Evolutionary conservation across 2,329 filamentous ascomycete genomes (phyloP).

Genomic region (Fusarium sp.): DNA sequence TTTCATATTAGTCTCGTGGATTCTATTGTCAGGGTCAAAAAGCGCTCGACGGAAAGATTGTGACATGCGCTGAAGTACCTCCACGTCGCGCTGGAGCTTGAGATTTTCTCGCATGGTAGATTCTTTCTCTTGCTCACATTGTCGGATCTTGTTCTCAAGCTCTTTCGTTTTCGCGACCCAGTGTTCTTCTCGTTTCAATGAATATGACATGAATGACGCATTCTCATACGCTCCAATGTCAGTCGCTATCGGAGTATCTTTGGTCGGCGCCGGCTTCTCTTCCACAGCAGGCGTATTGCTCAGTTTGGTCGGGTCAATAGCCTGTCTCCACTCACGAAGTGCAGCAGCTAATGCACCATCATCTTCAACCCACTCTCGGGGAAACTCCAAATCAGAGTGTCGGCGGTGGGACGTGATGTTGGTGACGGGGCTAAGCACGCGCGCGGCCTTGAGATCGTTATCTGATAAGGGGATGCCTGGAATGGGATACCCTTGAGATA

Average conservation of each 20-base stretch:
- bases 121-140: not conserved
- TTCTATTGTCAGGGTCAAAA: not conserved
- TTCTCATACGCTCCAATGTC: fast-evolving
- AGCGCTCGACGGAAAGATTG: fast-evolving
- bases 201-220: not conserved
- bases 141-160: not conserved
- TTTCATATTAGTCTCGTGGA: not conserved
- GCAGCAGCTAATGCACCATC: not conserved
- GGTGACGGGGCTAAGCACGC: not conserved
- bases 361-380: not conserved
- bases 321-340: not conserved
- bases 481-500: fast-evolving
- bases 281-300: fast-evolving
- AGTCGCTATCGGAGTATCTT: fast-evolving
- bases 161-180: not conserved
- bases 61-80: not conserved
- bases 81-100: not conserved
- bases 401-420: not conserved
- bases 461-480: not conserved
- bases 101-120: fast-evolving
- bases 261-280: fast-evolving
- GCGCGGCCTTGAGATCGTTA: not conserved
- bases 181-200: fast-evolving
- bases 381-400: not conserved
- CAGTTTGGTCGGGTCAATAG: not conserved